These are phyloP conservation scores for Lanmaoa rubissima DNA, from an alignment of 768 basidiomycete genomes.

Conservation along the genomic window DNA sequence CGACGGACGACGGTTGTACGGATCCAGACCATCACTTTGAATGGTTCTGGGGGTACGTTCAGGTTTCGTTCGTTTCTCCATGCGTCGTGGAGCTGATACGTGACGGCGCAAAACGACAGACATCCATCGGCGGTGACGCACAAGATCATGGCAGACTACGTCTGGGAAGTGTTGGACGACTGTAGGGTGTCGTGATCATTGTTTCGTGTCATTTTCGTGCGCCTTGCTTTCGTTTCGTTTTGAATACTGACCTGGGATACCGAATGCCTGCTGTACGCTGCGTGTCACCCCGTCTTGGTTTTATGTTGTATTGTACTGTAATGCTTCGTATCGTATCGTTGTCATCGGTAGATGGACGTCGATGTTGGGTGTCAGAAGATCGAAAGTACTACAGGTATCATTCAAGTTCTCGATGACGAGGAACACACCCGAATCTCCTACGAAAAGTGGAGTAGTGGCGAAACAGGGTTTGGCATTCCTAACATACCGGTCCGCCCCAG, in stretches of 20 bases:
- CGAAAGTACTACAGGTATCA: too few relatives aligned
- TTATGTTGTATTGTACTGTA: background rate
- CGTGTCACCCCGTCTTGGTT: background rate
- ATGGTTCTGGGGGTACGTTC: slow-evolving; percentile 48
- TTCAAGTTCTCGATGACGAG: too few relatives aligned
- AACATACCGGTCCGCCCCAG: too few relatives aligned
- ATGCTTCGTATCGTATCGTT: background rate
- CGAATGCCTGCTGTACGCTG: background rate
- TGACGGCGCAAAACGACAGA: slow-evolving; percentile 22
- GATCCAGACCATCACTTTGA: slow-evolving; percentile 52
- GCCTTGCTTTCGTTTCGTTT: background rate
- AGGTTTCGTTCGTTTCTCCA: background rate
- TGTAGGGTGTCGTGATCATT: slow-evolving; percentile 25
- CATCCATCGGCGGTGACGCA: slow-evolving; percentile 51
- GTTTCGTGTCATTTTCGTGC: background rate
- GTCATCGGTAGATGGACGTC: background rate
- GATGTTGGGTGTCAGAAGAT: background rate
- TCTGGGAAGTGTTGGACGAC: slow-evolving; percentile 37
- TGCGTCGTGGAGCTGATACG: background rate
- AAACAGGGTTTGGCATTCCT: too few relatives aligned
- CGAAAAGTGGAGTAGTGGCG: too few relatives aligned
- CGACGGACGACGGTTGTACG: slow-evolving; percentile 33
- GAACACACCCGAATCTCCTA: too few relatives aligned
- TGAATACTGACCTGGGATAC: background rate
- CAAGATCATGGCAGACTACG: slow-evolving; percentile 54